Base-by-base conservation (phyloP, 257 asterid species). In the Mitragyna speciosa region DNA sequence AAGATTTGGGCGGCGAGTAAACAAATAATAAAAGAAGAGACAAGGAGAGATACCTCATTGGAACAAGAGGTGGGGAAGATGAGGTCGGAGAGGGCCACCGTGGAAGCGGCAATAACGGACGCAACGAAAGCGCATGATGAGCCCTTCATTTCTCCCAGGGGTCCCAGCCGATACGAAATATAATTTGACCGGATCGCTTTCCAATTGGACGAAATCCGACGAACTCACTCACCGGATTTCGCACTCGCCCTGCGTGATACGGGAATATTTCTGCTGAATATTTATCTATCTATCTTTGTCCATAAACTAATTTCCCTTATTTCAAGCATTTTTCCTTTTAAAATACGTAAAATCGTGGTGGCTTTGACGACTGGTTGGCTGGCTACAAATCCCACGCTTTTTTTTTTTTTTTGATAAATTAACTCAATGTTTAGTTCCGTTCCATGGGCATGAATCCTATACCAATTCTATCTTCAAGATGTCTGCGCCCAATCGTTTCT, bases 141-240 rank as follows among this genome's bases (percentile, higher is more conserved):
- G 31, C 80, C 81, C 63, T 79, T 83, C 83, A 83, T 79, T 59
- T 54, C 48, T 72, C 72, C 56, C 69, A 22, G 39, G 39, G 39
- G 39, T 36, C 39, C 39, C 39, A 36, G 39, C 31, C 17, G 6
- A 59, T 7, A 7, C 28, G 66, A 59, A 59, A 24, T 22, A 20
- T 22, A n/a, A 59, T 20, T 59, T 59, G 66, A n/a, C 51, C 52
- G 33, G 51, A 4, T 52, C 30, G 36, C 9, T 49, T 30, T 3
- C 43, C 75, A 41, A 28, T 67, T 52, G 48, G 83, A 81, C 72
- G 89, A 88, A 87, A 89, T 28, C 92, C 89, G 90, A 89, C 92
- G 86, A 78, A 79, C n/a, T 43, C 19, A 43, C 41, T 69, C 91
- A 89, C 86, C 89, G 91, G 90, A 83, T 82, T 84, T 86, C 92